Evolutionary conservation across 2,329 filamentous ascomycete species (phyloP), one percentile per base, ranked within the genome.

Genomic region (Trichoderma hamatum): DNA sequence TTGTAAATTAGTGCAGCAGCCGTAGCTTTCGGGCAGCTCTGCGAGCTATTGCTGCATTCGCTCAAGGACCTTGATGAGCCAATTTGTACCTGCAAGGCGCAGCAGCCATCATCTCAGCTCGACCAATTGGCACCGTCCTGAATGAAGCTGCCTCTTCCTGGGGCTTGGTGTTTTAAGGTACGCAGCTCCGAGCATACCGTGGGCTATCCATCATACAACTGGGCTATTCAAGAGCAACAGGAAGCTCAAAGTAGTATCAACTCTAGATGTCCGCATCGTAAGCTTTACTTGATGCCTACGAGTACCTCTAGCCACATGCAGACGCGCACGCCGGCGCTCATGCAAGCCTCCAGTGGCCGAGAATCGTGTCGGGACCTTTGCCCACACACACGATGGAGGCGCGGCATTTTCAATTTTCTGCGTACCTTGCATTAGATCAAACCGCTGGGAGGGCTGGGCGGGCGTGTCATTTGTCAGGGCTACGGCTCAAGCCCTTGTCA

Each of bases 381-480:
- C 21, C 46, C 28, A 54, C 32, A 34, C 28, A 54, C 60, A 54
- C n/a, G 30, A 39, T 51, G 52, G 43, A 49, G 61, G 43, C 54
- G 67, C 62, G 67, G 67, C 46, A 69, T 66, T 69, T 69, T 69
- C 49, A 46, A 43, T 6, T 65, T 54, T 26, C 55, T 65, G 54
- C 67, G 67, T 69, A 69, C 67, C 67, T 69, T 69, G 67, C 67
- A 69, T 69, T 69, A 69, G 67, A 52, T 49, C 36, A 32, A 21
- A 7, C 32, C n/a, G 26, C 21, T 14, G 52, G 67, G 61, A 54
- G 67, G 67, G 67, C 61, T 66, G 67, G 60, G 36, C 36, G 24
- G 61, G 39, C 24, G n/a, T 55, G 60, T 46, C 24, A 69, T 69
- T 69, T 60, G 67, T 28, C 59, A 55, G 67, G 16, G 36, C 26